Percentiles rank a stretch among this genome's conserved stretches.
Conservation (phyloP, 23 red algal genomes). For the Gracilariopsis chorda region DNA sequence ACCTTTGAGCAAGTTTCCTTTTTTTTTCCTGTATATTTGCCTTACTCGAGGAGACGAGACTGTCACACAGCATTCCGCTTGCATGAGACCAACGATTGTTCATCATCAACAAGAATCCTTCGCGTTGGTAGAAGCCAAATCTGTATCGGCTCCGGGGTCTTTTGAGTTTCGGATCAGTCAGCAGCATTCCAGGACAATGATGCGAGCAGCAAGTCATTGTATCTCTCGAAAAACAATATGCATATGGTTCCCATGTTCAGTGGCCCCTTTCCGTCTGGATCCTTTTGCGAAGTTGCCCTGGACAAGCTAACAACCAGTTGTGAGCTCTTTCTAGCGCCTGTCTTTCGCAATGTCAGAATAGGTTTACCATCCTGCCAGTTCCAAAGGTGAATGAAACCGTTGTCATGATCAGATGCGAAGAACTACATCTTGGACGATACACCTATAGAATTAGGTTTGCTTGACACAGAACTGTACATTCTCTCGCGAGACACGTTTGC, state of each 20-base stretch:
- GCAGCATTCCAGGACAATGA: neutral
- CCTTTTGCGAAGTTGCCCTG: neutral
- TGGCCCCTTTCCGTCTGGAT: neutral
- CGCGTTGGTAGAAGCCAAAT: conserved; percentile 25
- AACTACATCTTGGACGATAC: neutral
- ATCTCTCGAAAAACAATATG: conserved; percentile 30
- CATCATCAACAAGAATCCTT: neutral
- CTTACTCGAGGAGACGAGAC: neutral
- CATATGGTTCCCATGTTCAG: neutral
- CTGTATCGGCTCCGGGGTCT: neutral
- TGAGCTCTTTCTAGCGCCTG: neutral
- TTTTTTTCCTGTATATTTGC: conserved; percentile 1
- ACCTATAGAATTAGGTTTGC: conserved; percentile 46
- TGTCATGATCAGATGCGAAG: conserved; percentile 48
- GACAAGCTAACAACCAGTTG: conserved; percentile 9
- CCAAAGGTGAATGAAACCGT: conserved; percentile 58
- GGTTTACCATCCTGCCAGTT: neutral
- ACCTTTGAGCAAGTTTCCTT: conserved; percentile 3
- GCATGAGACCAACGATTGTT: conserved; percentile 11
- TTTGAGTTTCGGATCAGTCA: no score
- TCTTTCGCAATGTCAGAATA: conserved; percentile 35
- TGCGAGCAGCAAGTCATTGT: neutral
- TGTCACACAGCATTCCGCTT: conserved; percentile 14
- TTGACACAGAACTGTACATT: conserved; percentile 1
- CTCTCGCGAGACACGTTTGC: neutral